These are phyloP conservation scores for Nakazawaea wickerhamii DNA, from an alignment of 805 yeast genomes.

Conservation along the genomic window DNA sequence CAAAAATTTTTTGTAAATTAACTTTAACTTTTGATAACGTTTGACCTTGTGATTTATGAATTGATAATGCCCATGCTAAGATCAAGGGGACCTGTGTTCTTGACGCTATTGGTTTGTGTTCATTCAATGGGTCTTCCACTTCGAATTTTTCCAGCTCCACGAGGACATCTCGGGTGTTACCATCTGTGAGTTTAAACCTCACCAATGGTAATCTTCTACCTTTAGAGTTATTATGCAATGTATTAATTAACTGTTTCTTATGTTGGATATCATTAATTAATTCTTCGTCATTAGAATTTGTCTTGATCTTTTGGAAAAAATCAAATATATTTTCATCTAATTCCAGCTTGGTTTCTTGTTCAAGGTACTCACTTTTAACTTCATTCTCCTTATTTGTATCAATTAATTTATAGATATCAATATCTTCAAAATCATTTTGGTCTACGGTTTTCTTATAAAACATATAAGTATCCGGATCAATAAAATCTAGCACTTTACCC, in stretches of 20 bases:
- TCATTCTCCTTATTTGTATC: conserved; percentile 10
- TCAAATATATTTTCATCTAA: conserved; percentile 46
- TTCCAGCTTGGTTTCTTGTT: conserved; percentile 19
- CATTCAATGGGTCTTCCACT: conserved; percentile 51
- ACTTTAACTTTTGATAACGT: conserved; percentile 73
- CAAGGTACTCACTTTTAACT: conserved; percentile 4
- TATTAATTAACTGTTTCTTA: conserved; percentile 40
- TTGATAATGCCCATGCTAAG: conserved; percentile 94
- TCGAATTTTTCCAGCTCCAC: conserved; percentile 82
- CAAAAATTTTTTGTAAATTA: conserved; percentile 72
- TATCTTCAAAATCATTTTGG: conserved; percentile 16
- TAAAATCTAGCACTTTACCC: conserved; percentile 50
- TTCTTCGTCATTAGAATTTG: conserved; percentile 2
- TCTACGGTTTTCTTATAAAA: conserved; percentile 27
- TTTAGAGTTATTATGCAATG: conserved; percentile 38
- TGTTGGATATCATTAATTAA: conserved; percentile 33
- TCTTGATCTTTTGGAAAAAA: conserved; percentile 29
- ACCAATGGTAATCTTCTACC: conserved; percentile 67
- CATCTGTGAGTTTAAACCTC: conserved; percentile 65
- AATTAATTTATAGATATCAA: conserved; percentile 17
- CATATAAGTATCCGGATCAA: conserved; percentile 45
- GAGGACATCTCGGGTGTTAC: conserved; percentile 66
- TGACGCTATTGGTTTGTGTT: conserved; percentile 62
- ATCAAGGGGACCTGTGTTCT: conserved; percentile 81
- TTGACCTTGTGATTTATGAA: conserved; percentile 95